phyloP scores from a whole-genome alignment of 805 yeast species.

The Cyberlindnera euphorbiae region DNA sequence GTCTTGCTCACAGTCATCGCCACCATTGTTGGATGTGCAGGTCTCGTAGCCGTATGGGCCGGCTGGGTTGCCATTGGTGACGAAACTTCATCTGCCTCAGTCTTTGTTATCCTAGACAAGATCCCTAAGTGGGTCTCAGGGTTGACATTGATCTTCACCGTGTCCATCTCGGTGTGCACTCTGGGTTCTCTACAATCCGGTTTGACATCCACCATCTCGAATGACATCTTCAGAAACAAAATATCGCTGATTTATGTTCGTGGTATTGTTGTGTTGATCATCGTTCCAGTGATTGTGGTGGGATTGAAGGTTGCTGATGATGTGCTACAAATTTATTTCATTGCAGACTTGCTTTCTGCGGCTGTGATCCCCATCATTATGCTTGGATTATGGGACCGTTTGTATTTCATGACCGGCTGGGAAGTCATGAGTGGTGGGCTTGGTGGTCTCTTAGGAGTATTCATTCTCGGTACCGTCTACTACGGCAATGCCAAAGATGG shows the following conservation, averaged over 20 bases:
- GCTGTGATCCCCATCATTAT: slow-evolving; percentile 81
- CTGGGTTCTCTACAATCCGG: slow-evolving; percentile 88
- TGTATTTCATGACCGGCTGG: slow-evolving; percentile 70
- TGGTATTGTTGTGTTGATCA: slow-evolving; percentile 62
- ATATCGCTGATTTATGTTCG: slow-evolving; percentile 64
- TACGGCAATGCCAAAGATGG: slow-evolving; percentile 71
- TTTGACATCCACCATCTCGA: slow-evolving; percentile 81
- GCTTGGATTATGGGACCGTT: slow-evolving; percentile 63
- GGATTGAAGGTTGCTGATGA: slow-evolving; percentile 79
- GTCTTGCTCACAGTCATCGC: slow-evolving; percentile 58
- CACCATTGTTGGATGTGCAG: slow-evolving; percentile 75
- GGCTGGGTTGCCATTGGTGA: slow-evolving; percentile 48
- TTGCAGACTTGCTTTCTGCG: slow-evolving; percentile 86
- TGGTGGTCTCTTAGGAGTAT: slow-evolving; percentile 76
- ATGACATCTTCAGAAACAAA: slow-evolving; percentile 83
- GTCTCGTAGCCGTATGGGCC: slow-evolving; percentile 88
- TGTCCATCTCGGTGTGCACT: slow-evolving; percentile 78
- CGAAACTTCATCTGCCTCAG: slow-evolving; percentile 58
- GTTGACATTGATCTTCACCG: slow-evolving; percentile 69
- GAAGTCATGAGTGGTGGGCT: slow-evolving; percentile 82
- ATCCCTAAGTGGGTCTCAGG: slow-evolving; percentile 88
- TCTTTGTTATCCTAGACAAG: slow-evolving; percentile 61
- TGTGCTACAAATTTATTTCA: slow-evolving; percentile 80
- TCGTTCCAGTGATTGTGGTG: slow-evolving; percentile 84
- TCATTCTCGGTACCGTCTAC: slow-evolving; percentile 79